A percentile compares a stretch with the other conserved stretches of the same genome.
These are phyloP conservation scores for Diplodia scrobiculata DNA, from an alignment of 2,329 filamentous ascomycete species.

Conservation along the genomic window DNA sequence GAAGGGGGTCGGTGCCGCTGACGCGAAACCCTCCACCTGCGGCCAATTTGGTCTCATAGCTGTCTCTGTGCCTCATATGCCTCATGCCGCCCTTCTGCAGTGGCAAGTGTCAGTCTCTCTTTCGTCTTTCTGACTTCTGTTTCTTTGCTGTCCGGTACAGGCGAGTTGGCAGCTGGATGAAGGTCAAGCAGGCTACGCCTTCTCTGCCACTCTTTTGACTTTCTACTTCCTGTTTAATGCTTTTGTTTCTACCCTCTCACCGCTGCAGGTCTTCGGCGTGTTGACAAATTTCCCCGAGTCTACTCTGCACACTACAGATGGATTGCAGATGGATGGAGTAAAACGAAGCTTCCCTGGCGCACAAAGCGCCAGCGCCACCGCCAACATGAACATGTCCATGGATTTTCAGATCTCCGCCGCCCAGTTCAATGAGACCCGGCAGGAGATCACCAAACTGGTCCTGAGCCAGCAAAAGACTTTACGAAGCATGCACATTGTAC, in stretches of 20 bases:
- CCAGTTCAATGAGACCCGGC: conserved; percentile 14
- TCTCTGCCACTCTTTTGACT: conserved; percentile 26
- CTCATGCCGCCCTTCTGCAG: conserved; percentile 22
- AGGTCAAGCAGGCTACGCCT: conserved; percentile 21
- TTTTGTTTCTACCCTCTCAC: conserved; percentile 21
- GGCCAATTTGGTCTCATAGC: conserved; percentile 16
- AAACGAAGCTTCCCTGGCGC: conserved; percentile 8
- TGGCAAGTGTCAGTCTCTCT: conserved; percentile 18
- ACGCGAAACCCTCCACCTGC: conserved; percentile 26
- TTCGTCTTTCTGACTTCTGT: conserved; percentile 23
- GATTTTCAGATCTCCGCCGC: conserved; percentile 11
- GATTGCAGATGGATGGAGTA: conserved; percentile 25
- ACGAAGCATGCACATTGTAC: conserved; percentile 45
- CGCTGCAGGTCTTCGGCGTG: conserved; percentile 24
- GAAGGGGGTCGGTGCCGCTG: conserved; percentile 20
- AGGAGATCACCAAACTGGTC: conserved; percentile 34
- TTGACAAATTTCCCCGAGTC: conserved; percentile 13
- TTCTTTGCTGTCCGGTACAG: conserved; percentile 27
- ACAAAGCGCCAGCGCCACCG: conserved; percentile 7
- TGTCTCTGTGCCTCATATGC: conserved; percentile 24
- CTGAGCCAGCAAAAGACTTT: conserved; percentile 44
- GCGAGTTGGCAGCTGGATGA: conserved; percentile 28
- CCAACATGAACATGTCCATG: conserved; percentile 4
- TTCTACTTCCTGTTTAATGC: conserved; percentile 26
- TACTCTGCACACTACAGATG: conserved; percentile 16